Conservation (phyloP, 768 basidiomycete species). For the Boletus edulis region DNA sequence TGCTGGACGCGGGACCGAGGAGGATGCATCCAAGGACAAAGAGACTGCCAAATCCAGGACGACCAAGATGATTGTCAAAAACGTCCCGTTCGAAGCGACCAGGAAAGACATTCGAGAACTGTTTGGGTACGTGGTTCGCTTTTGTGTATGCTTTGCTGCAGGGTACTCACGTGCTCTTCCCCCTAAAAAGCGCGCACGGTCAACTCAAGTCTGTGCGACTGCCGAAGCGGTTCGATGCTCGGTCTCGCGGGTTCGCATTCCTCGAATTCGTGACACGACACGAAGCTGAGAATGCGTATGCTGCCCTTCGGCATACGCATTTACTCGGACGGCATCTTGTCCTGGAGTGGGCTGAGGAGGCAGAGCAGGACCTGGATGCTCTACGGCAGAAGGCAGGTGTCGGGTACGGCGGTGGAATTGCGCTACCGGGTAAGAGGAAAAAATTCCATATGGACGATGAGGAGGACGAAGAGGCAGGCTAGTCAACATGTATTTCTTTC, state of each 20-base stretch:
- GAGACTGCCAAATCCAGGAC: slow-evolving; percentile 54
- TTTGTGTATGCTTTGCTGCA: not conserved
- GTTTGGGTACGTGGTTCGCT: slow-evolving; percentile 65
- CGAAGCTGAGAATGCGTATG: slow-evolving; percentile 89
- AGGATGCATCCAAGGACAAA: slow-evolving; percentile 44
- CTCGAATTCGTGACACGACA: slow-evolving; percentile 87
- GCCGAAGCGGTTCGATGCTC: slow-evolving; percentile 87
- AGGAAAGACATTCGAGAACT: slow-evolving; percentile 89
- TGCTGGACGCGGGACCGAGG: slow-evolving; percentile 75
- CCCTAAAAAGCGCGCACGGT: slow-evolving; percentile 69
- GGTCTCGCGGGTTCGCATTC: slow-evolving; percentile 94
- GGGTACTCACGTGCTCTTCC: not conserved
- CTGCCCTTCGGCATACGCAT: slow-evolving; percentile 88
- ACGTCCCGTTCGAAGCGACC: slow-evolving; percentile 94
- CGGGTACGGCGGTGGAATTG: slow-evolving; percentile 66
- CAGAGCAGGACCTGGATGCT: slow-evolving; percentile 71
- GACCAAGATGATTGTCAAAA: slow-evolving; percentile 98
- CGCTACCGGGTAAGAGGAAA: slow-evolving; percentile 71
- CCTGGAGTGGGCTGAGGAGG: slow-evolving; percentile 89
- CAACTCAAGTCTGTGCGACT: slow-evolving; percentile 92
- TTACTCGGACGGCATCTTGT: slow-evolving; percentile 94
- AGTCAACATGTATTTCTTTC: not conserved
- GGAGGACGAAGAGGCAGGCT: slow-evolving; percentile 32
- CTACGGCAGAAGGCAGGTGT: slow-evolving; percentile 79
- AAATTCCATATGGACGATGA: slow-evolving; percentile 58